Percentiles rank a stretch among this genome's conserved stretches.
Conservation (phyloP, 192 early-diverging fungal species). For the Pilobolus umbonatus region DNA sequence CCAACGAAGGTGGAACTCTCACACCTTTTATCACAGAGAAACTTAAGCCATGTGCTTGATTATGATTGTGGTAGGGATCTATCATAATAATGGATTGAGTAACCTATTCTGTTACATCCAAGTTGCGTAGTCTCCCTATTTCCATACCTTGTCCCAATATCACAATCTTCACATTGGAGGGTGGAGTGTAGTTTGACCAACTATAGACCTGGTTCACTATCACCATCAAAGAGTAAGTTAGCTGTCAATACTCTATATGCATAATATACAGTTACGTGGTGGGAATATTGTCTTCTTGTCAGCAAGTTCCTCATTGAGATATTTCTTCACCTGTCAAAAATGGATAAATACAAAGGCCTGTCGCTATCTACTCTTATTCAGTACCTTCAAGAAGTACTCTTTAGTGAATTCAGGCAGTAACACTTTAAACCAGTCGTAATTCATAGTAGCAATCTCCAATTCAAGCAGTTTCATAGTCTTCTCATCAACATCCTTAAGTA, state of each 20-base stretch:
- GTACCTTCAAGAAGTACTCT: conserved; percentile 54
- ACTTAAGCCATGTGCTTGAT: conserved; percentile 88
- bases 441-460: conserved; percentile 68
- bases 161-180: conserved; percentile 71
- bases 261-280: conserved; percentile 25
- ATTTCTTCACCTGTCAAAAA: conserved; percentile 58
- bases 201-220: conserved; percentile 69
- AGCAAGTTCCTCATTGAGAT: conserved; percentile 52
- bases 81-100: not conserved
- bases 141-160: conserved; percentile 86
- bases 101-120: too few species aligned
- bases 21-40: conserved; percentile 86
- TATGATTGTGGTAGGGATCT: conserved; percentile 67
- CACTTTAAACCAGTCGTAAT: conserved; percentile 65
- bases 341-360: not conserved
- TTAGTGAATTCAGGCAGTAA: conserved; percentile 58
- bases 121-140: too few species aligned
- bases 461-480: conserved; percentile 35
- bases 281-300: conserved; percentile 66
- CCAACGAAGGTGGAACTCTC: conserved; percentile 74
- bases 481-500: conserved; percentile 6
- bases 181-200: conserved; percentile 73
- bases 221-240: not conserved
- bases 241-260: not conserved
- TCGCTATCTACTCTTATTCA: not conserved